phyloP scores from a whole-genome alignment of 1,284 basidiomycete genomes.

The Afroboletus lepidellus region DNA sequence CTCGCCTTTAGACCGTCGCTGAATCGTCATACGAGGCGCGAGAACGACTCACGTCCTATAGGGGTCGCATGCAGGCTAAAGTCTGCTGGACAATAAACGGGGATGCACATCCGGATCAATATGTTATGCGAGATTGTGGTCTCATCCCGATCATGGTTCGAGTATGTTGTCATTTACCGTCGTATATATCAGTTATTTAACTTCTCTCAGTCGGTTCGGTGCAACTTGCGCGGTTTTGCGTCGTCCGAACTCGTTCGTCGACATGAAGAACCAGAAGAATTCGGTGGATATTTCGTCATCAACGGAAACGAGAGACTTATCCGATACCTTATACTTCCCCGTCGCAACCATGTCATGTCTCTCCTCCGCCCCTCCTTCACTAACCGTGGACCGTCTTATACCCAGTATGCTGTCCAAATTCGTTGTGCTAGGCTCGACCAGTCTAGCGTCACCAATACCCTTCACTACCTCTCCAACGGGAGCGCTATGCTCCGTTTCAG shows the following conservation, averaged over 20 bases:
- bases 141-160: constrained; percentile 95
- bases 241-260: constrained; percentile 85
- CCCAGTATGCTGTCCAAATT: constrained; percentile 92
- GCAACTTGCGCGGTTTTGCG: constrained; percentile 85
- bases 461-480: constrained; percentile 97
- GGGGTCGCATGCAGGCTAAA: constrained; percentile 88
- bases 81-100: constrained; percentile 80
- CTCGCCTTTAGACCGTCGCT: background rate
- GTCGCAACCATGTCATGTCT: constrained; percentile 87
- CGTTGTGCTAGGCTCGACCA: constrained; percentile 93
- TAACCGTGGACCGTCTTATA: constrained; percentile 94
- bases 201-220: constrained; percentile 79
- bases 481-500: constrained; percentile 95
- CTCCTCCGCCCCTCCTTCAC: constrained; percentile 84
- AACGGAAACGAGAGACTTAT: constrained; percentile 99
- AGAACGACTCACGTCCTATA: constrained; percentile 90
- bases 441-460: constrained; percentile 89
- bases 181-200: background rate
- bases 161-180: constrained; percentile 51
- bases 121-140: constrained; percentile 86
- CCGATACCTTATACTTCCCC: constrained; percentile 92
- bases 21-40: constrained; percentile 61
- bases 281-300: constrained; percentile 98
- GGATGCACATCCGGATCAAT: constrained; percentile 68
- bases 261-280: constrained; percentile 97